These are phyloP conservation scores for Solanum gracilifrons DNA, from an alignment of 257 asterid species.

Conservation along the genomic window DNA sequence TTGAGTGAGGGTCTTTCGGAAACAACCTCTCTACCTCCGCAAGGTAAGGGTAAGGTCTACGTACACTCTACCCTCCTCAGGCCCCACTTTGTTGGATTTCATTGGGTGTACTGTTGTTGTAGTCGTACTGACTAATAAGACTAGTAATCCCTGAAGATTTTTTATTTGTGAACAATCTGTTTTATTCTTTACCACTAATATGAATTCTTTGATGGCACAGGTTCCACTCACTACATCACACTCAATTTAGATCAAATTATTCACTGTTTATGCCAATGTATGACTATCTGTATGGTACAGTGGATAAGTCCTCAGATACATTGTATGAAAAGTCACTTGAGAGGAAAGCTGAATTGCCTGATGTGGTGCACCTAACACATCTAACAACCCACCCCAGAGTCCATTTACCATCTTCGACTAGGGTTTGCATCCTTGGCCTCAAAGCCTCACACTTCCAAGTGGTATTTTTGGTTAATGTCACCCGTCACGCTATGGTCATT, in stretches of 20 bases:
- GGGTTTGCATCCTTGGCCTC: conserved; percentile 24
- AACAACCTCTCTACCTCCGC: no score
- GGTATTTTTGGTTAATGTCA: conserved; percentile 26
- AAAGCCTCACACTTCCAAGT: conserved; percentile 14
- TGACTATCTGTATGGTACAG: conserved; percentile 23
- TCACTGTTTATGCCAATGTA: conserved; percentile 31
- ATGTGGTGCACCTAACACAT: conserved; percentile 25
- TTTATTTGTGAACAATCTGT: not conserved
- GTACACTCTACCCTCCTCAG: no score
- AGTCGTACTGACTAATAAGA: not conserved
- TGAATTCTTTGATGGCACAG: conserved; percentile 1
- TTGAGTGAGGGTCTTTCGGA: no score
- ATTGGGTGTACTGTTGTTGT: not conserved
- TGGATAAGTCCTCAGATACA: conserved; percentile 14
- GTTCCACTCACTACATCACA: conserved; percentile 28
- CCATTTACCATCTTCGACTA: conserved; percentile 22
- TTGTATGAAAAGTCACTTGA: conserved; percentile 12
- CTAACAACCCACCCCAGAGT: conserved; percentile 26
- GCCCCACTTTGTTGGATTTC: not conserved
- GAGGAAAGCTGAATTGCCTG: conserved; percentile 14
- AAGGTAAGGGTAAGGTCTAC: no score
- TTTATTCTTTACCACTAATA: not conserved
- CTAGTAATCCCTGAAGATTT: not conserved
- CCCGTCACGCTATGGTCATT: conserved; percentile 22
- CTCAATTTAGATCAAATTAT: conserved; percentile 29